phyloP scores from a whole-genome alignment of 352 stramenopile species.

The Discostella stelligera region DNA sequence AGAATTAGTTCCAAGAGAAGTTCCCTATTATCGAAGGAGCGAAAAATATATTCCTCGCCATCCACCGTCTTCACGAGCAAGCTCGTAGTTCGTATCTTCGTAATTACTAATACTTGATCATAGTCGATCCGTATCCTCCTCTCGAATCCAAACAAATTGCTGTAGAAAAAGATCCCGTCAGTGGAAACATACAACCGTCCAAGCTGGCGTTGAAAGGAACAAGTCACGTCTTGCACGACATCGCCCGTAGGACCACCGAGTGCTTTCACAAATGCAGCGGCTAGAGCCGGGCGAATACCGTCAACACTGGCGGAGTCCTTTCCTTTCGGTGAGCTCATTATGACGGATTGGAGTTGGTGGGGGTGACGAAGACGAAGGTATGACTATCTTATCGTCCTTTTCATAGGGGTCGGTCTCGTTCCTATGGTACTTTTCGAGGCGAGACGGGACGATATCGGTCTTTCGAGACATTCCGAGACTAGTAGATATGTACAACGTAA shows the following conservation, averaged over 20 bases:
- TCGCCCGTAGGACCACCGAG: conserved; percentile 33
- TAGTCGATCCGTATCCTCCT: conserved; percentile 37
- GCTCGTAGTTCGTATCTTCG: conserved; percentile 31
- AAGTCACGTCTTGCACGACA: conserved; percentile 56
- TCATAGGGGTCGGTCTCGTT: too few species aligned
- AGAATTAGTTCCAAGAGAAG: conserved; percentile 30
- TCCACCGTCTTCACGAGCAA: conserved; percentile 23
- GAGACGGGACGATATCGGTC: too few species aligned
- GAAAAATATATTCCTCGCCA: conserved; percentile 42
- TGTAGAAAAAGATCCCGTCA: conserved; percentile 65
- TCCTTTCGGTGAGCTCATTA: background rate
- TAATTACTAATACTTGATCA: conserved; percentile 18
- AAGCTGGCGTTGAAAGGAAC: conserved; percentile 55
- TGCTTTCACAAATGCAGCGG: conserved; percentile 48
- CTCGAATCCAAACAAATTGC: conserved; percentile 76
- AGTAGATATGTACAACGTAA: too few species aligned
- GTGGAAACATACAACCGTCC: conserved; percentile 65
- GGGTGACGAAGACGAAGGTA: too few species aligned
- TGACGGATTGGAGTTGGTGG: too few species aligned
- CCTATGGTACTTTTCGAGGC: too few species aligned
- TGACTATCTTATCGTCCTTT: too few species aligned
- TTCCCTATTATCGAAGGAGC: conserved; percentile 48
- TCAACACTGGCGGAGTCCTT: conserved; percentile 6
- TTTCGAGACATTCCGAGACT: too few species aligned
- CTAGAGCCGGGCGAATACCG: background rate